Evolutionary conservation across 805 yeast species (phyloP), one percentile per base, ranked within the genome.

Genomic region (Maudiozyma barnettii): DNA sequence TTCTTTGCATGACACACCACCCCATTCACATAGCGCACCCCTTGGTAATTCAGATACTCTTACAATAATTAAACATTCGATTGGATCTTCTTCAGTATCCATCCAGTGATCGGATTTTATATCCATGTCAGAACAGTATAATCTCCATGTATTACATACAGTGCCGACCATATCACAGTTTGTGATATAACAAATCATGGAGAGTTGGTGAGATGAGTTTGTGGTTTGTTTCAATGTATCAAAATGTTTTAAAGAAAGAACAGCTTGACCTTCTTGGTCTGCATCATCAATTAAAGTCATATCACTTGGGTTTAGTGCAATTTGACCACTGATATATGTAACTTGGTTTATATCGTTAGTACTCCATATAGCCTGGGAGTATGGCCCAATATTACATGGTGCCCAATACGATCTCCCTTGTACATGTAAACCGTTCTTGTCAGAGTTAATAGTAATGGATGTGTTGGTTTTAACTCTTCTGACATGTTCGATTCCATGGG

Each of bases 391-490:
- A 55, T 93, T 93, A 35, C 95, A 91, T 0, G 99, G 99, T 0
- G 97, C 98, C 99, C 99, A 93, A 62, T 85, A 90, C 38, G 97
- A 89, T 49, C 90, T 73, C 1, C 97, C 89, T 56, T 93, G 91
- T 8, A 93, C 88, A 59, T 93, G 98, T 14, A 91, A 68, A 0
- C 98, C 96, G 29, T 67, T 68, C 54, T 83, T 83, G 10, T 53
- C 54, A 23, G 41, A 31, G 61, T 51, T 51, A 9, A 55, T 18
- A 2, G 36, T 41, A 19, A 50, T 36, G 2, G 16, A 26, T 2
- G 41, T 18, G 5, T 26, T 33, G 5, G 18, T n/a, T 6, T 31
- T 43, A 16, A 29, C 5, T 26, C 19, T 36, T 12, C 6, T 6
- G 3, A 45, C 22, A n/a, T 13, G 10, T 22, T 36, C 21, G 6